Evolutionary conservation across 2,329 filamentous ascomycete genomes (phyloP), one percentile per base, ranked within the genome.

Genomic region (Colletotrichum filicis): DNA sequence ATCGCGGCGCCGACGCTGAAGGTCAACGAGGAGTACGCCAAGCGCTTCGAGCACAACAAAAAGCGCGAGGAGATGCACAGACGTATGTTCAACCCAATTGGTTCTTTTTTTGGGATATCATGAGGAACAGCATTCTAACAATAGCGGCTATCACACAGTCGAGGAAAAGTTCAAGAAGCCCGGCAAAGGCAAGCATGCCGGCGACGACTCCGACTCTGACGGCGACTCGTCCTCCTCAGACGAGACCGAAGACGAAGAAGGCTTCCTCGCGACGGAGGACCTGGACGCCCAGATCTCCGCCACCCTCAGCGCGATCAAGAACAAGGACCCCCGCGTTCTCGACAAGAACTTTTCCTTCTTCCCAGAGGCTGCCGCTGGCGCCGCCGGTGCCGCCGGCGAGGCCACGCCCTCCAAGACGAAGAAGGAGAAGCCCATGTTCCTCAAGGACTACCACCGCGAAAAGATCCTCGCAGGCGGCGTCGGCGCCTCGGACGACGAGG

Each of bases 21-120:
- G 81, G 92, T 99, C 83, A 98, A 99, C 83, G 88, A 95, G 81
- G 94, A 97, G 65, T 99, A 92, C 82, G 97, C 97, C 56, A 91
- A 90, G 77, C 89, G 94, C 53, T 98, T 98, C 78, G 97, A 99
- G 82, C 90, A 98, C 85, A 99, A 99, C 85, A 98, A 98, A 86
- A 98, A 98, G 85, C 91, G 96, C 71, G 95, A 97, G 80, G 97
- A 99, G 81, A 86, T 91, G 75, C 92, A 95, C 19, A 88, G 90
- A 79, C 82, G 92, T 93, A 79, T 78, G 90, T 83, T 32, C 19
- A 49, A 37, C 8, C 8, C 6, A 52, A 7, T 24, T 22, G 28
- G 5, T 57, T n/a, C 5, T 4, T n/a, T 22, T 7, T 28, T 2
- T 8, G 14, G 30, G 32, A n/a, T 16, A 1, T 24, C 58, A 46